Percentiles rank a stretch among this genome's conserved stretches.
These are phyloP conservation scores for Sporisorium reilianum DNA, from an alignment of 1,284 basidiomycete species.

Conservation along the genomic window DNA sequence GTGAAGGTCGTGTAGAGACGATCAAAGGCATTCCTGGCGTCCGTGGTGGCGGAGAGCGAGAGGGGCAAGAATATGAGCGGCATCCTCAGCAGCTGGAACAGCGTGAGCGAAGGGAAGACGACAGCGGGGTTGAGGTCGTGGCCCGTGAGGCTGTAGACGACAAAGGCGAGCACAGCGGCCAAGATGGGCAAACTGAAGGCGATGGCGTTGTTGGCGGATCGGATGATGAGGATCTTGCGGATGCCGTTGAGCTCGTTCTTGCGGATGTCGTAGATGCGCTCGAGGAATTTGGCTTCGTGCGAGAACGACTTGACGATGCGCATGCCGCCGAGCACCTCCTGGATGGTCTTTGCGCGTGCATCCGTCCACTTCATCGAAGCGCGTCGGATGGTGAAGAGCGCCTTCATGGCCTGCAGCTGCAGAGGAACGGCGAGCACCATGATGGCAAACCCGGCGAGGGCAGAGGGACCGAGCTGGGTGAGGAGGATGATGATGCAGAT, in stretches of 20 bases:
- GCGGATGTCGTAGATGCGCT: constrained; percentile 79
- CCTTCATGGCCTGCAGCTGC: constrained; percentile 81
- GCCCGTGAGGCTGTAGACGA: constrained; percentile 80
- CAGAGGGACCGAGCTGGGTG: constrained; percentile 81
- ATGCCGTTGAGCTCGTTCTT: constrained; percentile 82
- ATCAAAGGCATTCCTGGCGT: constrained; percentile 63
- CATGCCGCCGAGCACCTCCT: constrained; percentile 66
- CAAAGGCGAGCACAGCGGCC: constrained; percentile 85
- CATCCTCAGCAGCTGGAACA: constrained; percentile 75
- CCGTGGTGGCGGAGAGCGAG: constrained; percentile 63
- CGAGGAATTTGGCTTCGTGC: constrained; percentile 70
- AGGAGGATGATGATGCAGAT: constrained; percentile 75
- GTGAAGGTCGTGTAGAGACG: constrained; percentile 73
- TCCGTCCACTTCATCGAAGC: constrained; percentile 93
- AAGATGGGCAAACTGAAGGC: constrained; percentile 81
- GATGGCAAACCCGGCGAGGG: constrained; percentile 85
- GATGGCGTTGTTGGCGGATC: constrained; percentile 78
- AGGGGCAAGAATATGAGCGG: constrained; percentile 77
- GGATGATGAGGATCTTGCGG: constrained; percentile 79
- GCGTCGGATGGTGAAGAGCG: constrained; percentile 78
- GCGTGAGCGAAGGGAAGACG: constrained; percentile 66
- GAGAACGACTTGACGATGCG: constrained; percentile 68
- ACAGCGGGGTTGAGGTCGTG: constrained; percentile 77
- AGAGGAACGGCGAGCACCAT: constrained; percentile 76
- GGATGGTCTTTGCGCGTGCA: constrained; percentile 70